Conservation (phyloP, 495 filamentous ascomycete species). For the Pseudevernia furfuracea region DNA sequence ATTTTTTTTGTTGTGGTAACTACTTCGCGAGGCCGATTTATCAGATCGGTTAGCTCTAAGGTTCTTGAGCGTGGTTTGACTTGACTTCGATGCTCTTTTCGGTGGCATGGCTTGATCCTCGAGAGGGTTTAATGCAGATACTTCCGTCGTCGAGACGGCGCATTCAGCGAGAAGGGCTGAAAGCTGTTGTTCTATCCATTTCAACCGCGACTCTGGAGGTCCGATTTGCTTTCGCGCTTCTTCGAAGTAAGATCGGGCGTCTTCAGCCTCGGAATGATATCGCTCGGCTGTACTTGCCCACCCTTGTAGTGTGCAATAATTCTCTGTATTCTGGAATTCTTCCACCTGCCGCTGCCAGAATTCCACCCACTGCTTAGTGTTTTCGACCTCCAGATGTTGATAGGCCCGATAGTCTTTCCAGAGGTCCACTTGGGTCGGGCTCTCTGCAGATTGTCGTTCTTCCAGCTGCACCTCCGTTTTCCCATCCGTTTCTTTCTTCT, state of each 20-base stretch:
- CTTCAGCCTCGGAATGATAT: neutral
- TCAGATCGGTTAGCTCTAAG: conserved; percentile 1
- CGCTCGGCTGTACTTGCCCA: no score
- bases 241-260: neutral
- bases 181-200: conserved; percentile 10
- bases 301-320: neutral
- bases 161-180: conserved; percentile 5
- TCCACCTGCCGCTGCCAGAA: conserved; percentile 9
- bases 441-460: conserved; percentile 8
- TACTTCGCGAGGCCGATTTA: conserved; percentile 1
- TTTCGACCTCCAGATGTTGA: neutral
- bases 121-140: neutral
- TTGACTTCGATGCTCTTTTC: conserved; percentile 6
- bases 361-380: conserved; percentile 7
- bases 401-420: conserved; percentile 1
- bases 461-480: conserved; percentile 3
- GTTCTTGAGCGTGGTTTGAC: neutral
- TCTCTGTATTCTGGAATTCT: conserved; percentile 9
- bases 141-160: conserved; percentile 3
- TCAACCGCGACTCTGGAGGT: conserved; percentile 6
- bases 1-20: neutral
- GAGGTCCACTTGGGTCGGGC: conserved; percentile 1
- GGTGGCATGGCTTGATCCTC: conserved; percentile 1
- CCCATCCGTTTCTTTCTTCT: conserved; percentile 11
- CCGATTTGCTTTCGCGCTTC: conserved; percentile 11